These are phyloP conservation scores for Mucor lusitanicus DNA, from an alignment of 371 early-diverging fungal genomes.

Conservation along the genomic window DNA sequence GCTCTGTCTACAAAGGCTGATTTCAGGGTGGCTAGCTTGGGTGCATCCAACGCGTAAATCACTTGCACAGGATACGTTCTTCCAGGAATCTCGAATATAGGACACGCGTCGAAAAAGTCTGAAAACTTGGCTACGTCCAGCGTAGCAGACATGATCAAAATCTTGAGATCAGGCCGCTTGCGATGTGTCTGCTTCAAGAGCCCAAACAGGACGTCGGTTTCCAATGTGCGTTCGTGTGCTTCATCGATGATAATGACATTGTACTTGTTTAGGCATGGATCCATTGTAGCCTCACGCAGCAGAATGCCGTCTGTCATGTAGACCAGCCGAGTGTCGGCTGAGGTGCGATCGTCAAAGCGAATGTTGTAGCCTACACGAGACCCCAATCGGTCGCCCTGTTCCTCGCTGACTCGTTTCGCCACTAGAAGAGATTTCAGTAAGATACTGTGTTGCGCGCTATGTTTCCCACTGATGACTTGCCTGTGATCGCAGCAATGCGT, in stretches of 20 bases:
- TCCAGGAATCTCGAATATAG: slow-evolving; percentile 85
- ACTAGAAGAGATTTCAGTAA: too few species aligned
- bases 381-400: slow-evolving; percentile 63
- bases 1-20: slow-evolving; percentile 68
- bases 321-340: slow-evolving; percentile 67
- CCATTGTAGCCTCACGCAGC: slow-evolving; percentile 73
- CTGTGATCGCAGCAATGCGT: slow-evolving; percentile 90
- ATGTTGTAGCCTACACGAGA: slow-evolving; percentile 82
- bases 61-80: slow-evolving; percentile 80
- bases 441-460: too few species aligned
- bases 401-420: slow-evolving; percentile 82
- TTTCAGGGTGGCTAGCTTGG: slow-evolving; percentile 62
- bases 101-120: slow-evolving; percentile 74
- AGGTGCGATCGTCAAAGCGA: slow-evolving; percentile 75
- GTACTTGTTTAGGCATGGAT: slow-evolving; percentile 65
- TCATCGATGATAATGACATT: slow-evolving; percentile 88
- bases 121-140: slow-evolving; percentile 75
- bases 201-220: slow-evolving; percentile 93
- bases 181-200: slow-evolving; percentile 67
- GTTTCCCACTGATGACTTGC: slow-evolving; percentile 31
- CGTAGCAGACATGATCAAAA: slow-evolving; percentile 87
- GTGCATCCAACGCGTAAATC: slow-evolving; percentile 55
- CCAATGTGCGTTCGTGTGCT: slow-evolving; percentile 94
- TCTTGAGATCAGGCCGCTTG: slow-evolving; percentile 60
- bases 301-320: slow-evolving; percentile 96